Conservation (phyloP, 169 alveolate genomes). For the Plasmodium cynomolgi region DNA sequence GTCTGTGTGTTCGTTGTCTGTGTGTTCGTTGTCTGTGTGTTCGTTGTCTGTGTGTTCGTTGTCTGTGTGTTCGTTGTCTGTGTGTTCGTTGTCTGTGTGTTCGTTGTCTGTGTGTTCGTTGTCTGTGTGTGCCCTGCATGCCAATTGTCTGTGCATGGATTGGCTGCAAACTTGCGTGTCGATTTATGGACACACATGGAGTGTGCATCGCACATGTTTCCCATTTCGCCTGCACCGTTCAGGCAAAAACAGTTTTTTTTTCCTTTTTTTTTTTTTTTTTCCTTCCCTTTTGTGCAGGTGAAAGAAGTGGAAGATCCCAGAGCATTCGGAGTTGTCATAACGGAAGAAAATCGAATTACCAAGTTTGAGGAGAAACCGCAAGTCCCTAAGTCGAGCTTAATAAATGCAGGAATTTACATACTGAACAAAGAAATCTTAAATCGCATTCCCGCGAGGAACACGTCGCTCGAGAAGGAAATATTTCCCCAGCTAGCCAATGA, state of each 20-base stretch:
- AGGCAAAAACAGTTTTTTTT: slow-evolving; percentile 8
- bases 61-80: too few species aligned
- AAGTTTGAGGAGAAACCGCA: slow-evolving; percentile 96
- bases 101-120: too few species aligned
- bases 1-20: too few species aligned
- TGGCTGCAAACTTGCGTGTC: not conserved
- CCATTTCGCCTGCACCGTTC: not conserved
- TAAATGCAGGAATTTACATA: slow-evolving; percentile 92
- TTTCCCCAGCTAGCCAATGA: slow-evolving; percentile 95
- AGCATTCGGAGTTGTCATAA: slow-evolving; percentile 96
- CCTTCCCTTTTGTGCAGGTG: slow-evolving; percentile 73
- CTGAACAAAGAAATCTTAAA: slow-evolving; percentile 89
- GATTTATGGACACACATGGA: not conserved
- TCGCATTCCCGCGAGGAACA: slow-evolving; percentile 90
- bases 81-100: too few species aligned
- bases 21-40: too few species aligned
- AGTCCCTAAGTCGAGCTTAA: slow-evolving; percentile 59
- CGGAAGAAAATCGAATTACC: slow-evolving; percentile 88
- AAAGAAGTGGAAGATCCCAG: slow-evolving; percentile 97
- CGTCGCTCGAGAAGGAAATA: slow-evolving; percentile 95
- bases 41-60: too few species aligned
- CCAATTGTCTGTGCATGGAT: not conserved
- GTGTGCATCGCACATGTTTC: not conserved
- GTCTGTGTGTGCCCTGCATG: too few species aligned
- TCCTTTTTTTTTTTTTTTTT: slow-evolving; percentile 30